These are phyloP conservation scores for Erysimum cheiri DNA, from an alignment of 441 rosid species.

Conservation along the genomic window DNA sequence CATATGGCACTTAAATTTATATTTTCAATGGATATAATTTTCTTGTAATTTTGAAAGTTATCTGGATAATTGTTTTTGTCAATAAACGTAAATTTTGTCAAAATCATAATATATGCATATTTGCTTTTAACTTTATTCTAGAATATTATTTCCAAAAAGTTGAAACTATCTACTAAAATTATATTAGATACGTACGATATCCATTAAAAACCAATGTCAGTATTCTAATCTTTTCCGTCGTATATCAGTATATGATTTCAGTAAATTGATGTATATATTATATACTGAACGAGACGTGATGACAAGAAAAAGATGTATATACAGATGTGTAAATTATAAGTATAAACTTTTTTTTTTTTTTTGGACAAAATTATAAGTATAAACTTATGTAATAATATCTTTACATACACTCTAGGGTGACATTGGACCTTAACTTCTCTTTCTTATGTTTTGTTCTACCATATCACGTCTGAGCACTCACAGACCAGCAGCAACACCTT, in stretches of 20 bases:
- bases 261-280: background rate
- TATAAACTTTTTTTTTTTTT: too few relatives aligned
- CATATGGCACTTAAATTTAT: background rate
- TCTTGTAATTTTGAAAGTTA: background rate
- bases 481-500: conserved; percentile 50
- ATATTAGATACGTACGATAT: background rate
- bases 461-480: conserved; percentile 36
- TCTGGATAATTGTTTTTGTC: background rate
- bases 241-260: conserved; percentile 1
- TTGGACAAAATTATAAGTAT: too few relatives aligned
- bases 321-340: conserved; percentile 35
- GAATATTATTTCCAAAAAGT: background rate
- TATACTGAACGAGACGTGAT: conserved; percentile 4
- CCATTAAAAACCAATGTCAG: background rate
- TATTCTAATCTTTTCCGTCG: background rate
- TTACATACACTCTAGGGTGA: conserved; percentile 72
- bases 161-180: background rate
- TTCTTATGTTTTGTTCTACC: conserved; percentile 34
- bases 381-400: conserved; percentile 51
- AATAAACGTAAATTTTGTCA: background rate
- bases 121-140: background rate
- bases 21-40: background rate
- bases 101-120: background rate
- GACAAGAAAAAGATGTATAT: conserved; percentile 9
- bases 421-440: conserved; percentile 61